A percentile compares a stretch with the other conserved stretches of the same genome.
Evolutionary conservation across 225 moss, liverwort and hornwort species (phyloP).

Genomic region (Straminergon stramineum): DNA sequence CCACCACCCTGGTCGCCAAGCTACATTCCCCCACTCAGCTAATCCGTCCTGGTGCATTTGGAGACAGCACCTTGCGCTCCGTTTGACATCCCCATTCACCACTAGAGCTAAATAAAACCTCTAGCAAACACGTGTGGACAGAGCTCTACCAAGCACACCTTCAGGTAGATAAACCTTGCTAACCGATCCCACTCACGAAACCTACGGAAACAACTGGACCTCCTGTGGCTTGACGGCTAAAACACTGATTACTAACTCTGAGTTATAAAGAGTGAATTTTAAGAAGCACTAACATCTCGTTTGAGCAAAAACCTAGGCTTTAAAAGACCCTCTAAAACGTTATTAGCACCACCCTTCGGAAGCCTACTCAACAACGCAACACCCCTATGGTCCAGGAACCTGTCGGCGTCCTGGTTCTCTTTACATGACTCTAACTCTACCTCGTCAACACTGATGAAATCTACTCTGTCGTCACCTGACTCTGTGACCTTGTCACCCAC

Average conservation of each 20-base stretch:
- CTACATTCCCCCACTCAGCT: neutral
- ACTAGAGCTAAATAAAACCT: neutral
- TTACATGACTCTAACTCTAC: constrained; percentile 8
- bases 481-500: neutral
- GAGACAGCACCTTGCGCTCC: neutral
- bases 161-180: neutral
- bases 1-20: neutral
- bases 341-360: neutral
- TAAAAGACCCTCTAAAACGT: neutral
- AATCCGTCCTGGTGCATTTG: neutral
- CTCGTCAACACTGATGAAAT: constrained; percentile 46
- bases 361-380: neutral
- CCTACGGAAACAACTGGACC: neutral
- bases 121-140: neutral
- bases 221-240: neutral
- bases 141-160: neutral
- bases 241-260: neutral
- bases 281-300: neutral
- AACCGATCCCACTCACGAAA: neutral
- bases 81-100: neutral
- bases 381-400: neutral
- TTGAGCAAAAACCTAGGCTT: constrained; percentile 29
- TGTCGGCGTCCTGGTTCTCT: constrained; percentile 15
- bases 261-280: neutral
- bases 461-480: constrained; percentile 24